Base-by-base conservation (phyloP, 208 protist genomes). In the Jaenimonas drosophilae region DNA sequence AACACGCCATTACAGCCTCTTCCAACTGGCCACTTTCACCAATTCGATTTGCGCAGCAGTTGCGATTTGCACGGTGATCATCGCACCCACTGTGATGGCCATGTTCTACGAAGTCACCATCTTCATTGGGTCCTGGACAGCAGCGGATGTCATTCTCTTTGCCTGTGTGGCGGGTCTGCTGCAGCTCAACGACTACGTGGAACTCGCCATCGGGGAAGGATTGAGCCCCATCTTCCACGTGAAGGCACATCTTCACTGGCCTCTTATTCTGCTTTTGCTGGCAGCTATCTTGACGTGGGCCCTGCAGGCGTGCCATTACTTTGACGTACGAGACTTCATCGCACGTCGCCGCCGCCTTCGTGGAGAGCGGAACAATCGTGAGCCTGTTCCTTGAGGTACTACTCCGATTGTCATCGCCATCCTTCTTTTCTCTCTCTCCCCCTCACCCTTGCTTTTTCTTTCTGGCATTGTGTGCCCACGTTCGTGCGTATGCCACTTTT, bases 111-210 rank as follows among this genome's bases (percentile, higher is more conserved):
- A 58, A 19, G 6, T 33, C 1, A 34, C 24, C 14, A 28, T 29
- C 3, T 38, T 67, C 16, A 25, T 87, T n/a, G 68, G 76, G 31
- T 87, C 88, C 9, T 96, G 90, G 88, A 49, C 64, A 6, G 58
- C 63, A 4, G 54, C 82, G 12, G 79, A 94, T 52, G 86, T 77
- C 17, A 54, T 92, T 24, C 48, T 91, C 7, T 25, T 89, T 6
- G 72, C 58, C 28, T 53, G 79, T 24, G 33, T 92, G 33, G 76
- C 64, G 20, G 76, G 77, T 12, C 43, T 93, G 4, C 28, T 94
- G 6, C 66, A 95, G 59, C 34, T 94, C 9, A 40, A 53, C 5
- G 61, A 79, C 26, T 87, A 94, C 53, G 56, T 86, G 16, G 32
- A 71, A 4, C 88, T 87, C 49, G 49, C 88, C 34, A 29, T 95